phyloP scores from a whole-genome alignment of 345 rosid species.

The Eucalyptus viminalis region DNA sequence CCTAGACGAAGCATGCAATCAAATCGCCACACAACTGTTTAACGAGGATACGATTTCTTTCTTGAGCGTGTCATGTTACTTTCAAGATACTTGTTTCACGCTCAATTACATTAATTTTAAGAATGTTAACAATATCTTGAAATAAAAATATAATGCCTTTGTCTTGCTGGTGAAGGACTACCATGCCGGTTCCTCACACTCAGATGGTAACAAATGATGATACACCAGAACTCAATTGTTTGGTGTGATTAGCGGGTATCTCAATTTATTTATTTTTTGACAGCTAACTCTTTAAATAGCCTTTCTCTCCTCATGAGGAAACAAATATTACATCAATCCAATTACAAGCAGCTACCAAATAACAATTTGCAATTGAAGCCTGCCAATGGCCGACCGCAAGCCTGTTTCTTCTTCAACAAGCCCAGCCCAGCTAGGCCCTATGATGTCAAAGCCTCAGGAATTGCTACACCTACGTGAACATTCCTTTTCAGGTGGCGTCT shows the following conservation, averaged over 20 bases:
- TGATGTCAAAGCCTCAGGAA: not conserved
- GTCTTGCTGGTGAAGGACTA: not conserved
- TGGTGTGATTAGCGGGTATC: too few species aligned
- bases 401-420: not conserved
- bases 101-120: not conserved
- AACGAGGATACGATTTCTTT: too few species aligned
- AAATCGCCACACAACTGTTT: not conserved
- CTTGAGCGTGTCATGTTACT: rapidly evolving
- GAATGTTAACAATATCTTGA: not conserved
- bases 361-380: not conserved
- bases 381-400: not conserved
- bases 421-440: not conserved
- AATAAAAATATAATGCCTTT: not conserved
- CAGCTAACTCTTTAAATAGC: not conserved
- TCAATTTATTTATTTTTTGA: too few species aligned
- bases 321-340: not conserved
- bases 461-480: rapidly evolving
- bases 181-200: not conserved
- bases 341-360: not conserved
- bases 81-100: not conserved
- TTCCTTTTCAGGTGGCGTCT: not conserved
- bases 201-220: not conserved
- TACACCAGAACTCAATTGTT: not conserved
- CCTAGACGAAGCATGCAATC: not conserved
- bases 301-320: not conserved